phyloP scores from a whole-genome alignment of 2,329 filamentous ascomycete genomes.

The Aspergillus sp. region DNA sequence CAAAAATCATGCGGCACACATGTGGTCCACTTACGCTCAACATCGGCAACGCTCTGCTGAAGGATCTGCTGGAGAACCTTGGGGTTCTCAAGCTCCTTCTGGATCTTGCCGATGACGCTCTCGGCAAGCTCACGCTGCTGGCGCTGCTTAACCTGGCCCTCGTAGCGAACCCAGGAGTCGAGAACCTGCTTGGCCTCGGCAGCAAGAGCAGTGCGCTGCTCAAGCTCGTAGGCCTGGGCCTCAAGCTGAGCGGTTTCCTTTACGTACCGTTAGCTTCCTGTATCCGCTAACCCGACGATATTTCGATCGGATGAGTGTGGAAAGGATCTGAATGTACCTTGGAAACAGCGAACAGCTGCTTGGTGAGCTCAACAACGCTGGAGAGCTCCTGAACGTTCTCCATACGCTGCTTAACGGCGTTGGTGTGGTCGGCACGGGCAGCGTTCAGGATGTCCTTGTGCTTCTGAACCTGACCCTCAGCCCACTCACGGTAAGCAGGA shows the following conservation, averaged over 20 bases:
- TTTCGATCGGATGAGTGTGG: not conserved
- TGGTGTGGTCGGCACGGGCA: constrained; percentile 90
- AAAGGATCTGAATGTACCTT: constrained; percentile 66
- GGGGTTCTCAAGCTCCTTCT: constrained; percentile 98
- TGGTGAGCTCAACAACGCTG: constrained; percentile 93
- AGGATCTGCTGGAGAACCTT: constrained; percentile 97
- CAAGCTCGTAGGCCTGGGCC: constrained; percentile 92
- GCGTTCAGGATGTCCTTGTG: constrained; percentile 94
- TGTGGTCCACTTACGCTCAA: constrained; percentile 73
- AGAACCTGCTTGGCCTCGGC: constrained; percentile 92
- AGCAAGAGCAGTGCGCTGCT: constrained; percentile 91
- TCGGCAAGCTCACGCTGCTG: constrained; percentile 96
- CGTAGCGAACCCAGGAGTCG: constrained; percentile 98
- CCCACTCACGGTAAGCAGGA: constrained; percentile 90
- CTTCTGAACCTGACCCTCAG: constrained; percentile 82
- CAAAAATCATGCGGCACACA: not conserved
- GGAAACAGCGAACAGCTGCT: constrained; percentile 94
- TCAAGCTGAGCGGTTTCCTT: constrained; percentile 97
- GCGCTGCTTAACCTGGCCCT: constrained; percentile 97
- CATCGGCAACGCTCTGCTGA: constrained; percentile 90
- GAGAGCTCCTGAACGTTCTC: constrained; percentile 92
- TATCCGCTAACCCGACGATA: not conserved
- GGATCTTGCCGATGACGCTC: constrained; percentile 92
- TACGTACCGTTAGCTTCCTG: constrained; percentile 11
- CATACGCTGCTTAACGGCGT: constrained; percentile 92